Evolutionary conservation across 192 early-diverging fungal species (phyloP), one percentile per base, ranked within the genome.

Genomic region (Gamsiella multidivaricata): DNA sequence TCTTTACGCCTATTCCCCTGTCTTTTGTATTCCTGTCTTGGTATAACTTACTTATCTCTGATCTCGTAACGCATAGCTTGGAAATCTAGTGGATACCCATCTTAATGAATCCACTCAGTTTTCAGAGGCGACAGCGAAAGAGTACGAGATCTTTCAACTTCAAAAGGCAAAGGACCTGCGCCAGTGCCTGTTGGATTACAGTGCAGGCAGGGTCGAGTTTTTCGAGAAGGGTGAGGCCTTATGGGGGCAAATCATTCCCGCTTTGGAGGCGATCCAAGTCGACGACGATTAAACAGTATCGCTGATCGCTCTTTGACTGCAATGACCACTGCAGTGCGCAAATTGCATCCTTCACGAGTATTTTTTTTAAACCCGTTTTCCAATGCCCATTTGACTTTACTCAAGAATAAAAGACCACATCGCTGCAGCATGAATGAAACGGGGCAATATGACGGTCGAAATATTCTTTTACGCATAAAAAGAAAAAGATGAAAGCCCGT

Each of bases 211-310:
- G 56, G 87, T 96, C 53, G 90, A 92, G 65, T 98, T 93, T 60
- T 94, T 91, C 75, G 81, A 94, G 64, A 87, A 94, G 90, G 81
- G 91, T 10, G 58, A 82, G 17, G 81, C 86, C 56, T 84, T 94
- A 23, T 98, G 96, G 96, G 92, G 91, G 61, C 86, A 89, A 20
- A 86, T 98, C 36, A 89, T 97, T 39, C 94, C 95, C 20, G 85
- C 91, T 49, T 62, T 98, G 56, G 93, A 96, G 55, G 80, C 80
- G 37, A 87, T 92, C 22, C 72, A 67, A 3, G 72, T 76, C n/a
- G 65, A 62, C 26, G 72, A 76, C 31, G 72, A 76, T 10, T 76
- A 67, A 61, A 10, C 39, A 41, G 39, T 7, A 41, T 10, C 8
- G 14, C 39, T 7, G 14, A 14, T 41, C 14, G 7, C 8, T 41